Evolutionary conservation across 257 asterid genomes (phyloP), one percentile per base, ranked within the genome.

Genomic region (Petunia secreta): DNA sequence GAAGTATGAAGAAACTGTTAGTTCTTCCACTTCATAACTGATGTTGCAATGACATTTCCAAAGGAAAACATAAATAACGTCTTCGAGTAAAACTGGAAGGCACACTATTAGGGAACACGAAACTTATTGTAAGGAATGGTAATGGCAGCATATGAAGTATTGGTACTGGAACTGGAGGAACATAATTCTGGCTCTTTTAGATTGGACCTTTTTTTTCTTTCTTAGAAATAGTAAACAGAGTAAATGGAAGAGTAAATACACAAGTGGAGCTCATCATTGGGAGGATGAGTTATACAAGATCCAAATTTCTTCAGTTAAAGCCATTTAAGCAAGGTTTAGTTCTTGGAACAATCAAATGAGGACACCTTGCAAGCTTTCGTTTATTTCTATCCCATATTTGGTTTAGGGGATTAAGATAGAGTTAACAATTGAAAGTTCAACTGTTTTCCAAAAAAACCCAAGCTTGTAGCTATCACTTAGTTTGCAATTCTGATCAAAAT

Each of bases 281-380:
- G 68, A 63, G 36, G 68, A 63, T 8, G 10, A 66, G 10, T 16
- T 46, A 69, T 16, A 69, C 58, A 25, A 69, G 58, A 69, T 69
- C 76, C 41, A 46, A 69, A 69, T 25, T 69, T 41, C 54, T 68
- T 8, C 16, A 0, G 9, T 68, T 39, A 9, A 68, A 68, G 46
- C 5, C 59, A 69, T 46, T 69, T 69, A 50, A 57, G 44, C 46
- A 2, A 48, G 44, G 62, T 50, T 10, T 48, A 48, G 48, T 34
- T 71, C 44, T 71, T 48, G 59, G 77, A 71, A 71, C 77, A 48
- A 71, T 71, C 60, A 71, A 71, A 14, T 48, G 25, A 71, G 34
- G 77, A 48, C 60, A 71, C 77, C 77, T 48, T 5, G 60, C 77
- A 71, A 71, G 36, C 77, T 50, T 71, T 71, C 34, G 77, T 7